Evolutionary conservation across 1,284 basidiomycete genomes (phyloP), one percentile per base, ranked within the genome.

Genomic region (Sparassis latifolia): DNA sequence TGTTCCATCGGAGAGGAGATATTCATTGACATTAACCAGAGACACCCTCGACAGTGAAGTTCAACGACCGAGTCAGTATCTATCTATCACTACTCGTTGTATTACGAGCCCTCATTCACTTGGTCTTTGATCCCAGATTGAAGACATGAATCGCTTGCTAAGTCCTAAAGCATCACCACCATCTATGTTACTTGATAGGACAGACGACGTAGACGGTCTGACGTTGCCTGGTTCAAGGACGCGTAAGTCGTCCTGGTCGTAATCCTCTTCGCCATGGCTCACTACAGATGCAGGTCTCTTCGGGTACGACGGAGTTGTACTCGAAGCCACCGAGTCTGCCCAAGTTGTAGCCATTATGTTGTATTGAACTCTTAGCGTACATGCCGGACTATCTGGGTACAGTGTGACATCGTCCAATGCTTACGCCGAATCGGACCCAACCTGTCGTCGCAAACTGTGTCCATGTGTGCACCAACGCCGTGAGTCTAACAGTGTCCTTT

Each of bases 111-210:
- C 20, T 20, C 20, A 20, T 20, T 20, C 20, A 20, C 20, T 20
- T 5, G 42, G 10, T 30, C 32, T 53, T 9, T 20, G 20, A 20
- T 20, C 20, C 20, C 20, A 20, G 20, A 20, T 20, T 20, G 20
- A 20, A 20, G 20, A 80, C 10, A 85, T 88, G 51, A 80, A 80
- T 49, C 86, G 86, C 55, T 88, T 89, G 58, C 74, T 89, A 2
- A 79, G 77, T 54, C 84, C 85, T 6, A 75, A 75, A 28, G 82
- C 86, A 58, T 71, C 78, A 12, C 82, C 86, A 6, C 84, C 85
- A 2, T 87, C 86, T 0, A 94, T 94, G 92, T 73, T 84, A 32
- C 77, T 92, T n/a, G 88, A 94, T 65, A 78, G 91, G 47, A 84
- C 86, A 3, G 88, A 89, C 54, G 89, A 92, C 47, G 88, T 92